phyloP scores from a whole-genome alignment of 2,329 filamentous ascomycete genomes.

The Aspergillus fischeri region DNA sequence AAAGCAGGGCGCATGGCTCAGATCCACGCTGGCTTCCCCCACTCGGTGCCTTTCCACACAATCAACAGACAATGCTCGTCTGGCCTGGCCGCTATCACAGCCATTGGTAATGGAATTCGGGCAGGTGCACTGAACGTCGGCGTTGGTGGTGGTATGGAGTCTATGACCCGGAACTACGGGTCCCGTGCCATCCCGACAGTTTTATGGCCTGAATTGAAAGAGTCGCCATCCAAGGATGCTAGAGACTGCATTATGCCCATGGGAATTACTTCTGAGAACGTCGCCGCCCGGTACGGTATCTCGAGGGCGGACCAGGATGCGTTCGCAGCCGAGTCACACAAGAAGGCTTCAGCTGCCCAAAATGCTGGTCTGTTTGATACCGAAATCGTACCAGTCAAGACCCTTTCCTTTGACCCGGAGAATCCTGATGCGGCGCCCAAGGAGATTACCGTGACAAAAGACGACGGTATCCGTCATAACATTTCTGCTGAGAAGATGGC shows the following conservation, averaged over 20 bases:
- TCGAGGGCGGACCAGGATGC: constrained; percentile 73
- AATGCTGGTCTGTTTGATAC: constrained; percentile 64
- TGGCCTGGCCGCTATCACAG: constrained; percentile 71
- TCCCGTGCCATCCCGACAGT: constrained; percentile 77
- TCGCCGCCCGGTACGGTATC: constrained; percentile 72
- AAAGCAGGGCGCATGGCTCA: constrained; percentile 91
- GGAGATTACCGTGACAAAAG: constrained; percentile 66
- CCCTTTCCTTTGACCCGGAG: constrained; percentile 61
- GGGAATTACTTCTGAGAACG: constrained; percentile 87
- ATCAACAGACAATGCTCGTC: constrained; percentile 84
- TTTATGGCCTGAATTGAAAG: constrained; percentile 69
- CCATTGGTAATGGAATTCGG: constrained; percentile 70
- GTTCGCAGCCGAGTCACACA: constrained; percentile 72
- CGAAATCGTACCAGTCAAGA: constrained; percentile 78
- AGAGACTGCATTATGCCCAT: constrained; percentile 90
- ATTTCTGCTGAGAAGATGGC: constrained; percentile 67
- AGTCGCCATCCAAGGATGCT: constrained; percentile 63
- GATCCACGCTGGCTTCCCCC: constrained; percentile 74
- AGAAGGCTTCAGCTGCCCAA: constrained; percentile 67
- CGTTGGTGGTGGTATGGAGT: constrained; percentile 89
- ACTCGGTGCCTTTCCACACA: constrained; percentile 72
- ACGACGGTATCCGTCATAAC: constrained; percentile 75
- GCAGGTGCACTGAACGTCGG: constrained; percentile 68
- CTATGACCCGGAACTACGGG: constrained; percentile 91
- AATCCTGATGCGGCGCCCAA: constrained; percentile 53